Base-by-base conservation (phyloP, 148 eudicot species). In the Arctostaphylos glauca region DNA sequence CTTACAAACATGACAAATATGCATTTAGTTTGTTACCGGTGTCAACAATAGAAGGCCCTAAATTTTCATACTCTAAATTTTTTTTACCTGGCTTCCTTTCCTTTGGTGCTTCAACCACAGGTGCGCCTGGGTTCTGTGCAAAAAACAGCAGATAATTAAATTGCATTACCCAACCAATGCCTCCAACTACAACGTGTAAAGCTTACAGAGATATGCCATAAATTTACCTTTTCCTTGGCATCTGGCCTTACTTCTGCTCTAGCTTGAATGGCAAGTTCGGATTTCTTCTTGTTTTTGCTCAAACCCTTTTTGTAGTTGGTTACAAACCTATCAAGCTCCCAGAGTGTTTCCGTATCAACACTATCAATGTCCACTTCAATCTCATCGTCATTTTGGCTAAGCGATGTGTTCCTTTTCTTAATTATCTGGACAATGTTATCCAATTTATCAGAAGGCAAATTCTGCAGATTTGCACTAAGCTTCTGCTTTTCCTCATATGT, bases 311-410 rank as follows among this genome's bases (percentile, higher is more conserved):
- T 94, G 82, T 81, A 90, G 89, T 96, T 89, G 80, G 91, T 90
- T 41, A 96, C 91, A 81, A 93, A 94, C 84, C 98, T 93, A 86
- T 96, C 99, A 79, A 96, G 96, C 89, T 96, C 99, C 99, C 99
- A 96, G 46, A 96, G 92, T 62, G 99, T 96, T 82, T 96, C 98
- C 41, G 86, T 90, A 86, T 96, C 99, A 83, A 95, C 92, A 80
- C 90, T 90, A 80, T 95, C 97, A 82, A 95, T 95, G 72, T 95
- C 98, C 56, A 95, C 97, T 87, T 95, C 98, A 84, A 95, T 95
- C 84, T 95, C 99, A 82, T 94, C 97, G 76, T 94, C 98, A 43
- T 90, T 87, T 86, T 96, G 98, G 80, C 92, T 86, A 52, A 96
- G 90, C 9, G 94, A 91, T 3, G 95, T 88, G 82, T 91, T 93